Base-by-base conservation (phyloP, 192 early-diverging fungal species). In the Coemansia sp. region DNA sequence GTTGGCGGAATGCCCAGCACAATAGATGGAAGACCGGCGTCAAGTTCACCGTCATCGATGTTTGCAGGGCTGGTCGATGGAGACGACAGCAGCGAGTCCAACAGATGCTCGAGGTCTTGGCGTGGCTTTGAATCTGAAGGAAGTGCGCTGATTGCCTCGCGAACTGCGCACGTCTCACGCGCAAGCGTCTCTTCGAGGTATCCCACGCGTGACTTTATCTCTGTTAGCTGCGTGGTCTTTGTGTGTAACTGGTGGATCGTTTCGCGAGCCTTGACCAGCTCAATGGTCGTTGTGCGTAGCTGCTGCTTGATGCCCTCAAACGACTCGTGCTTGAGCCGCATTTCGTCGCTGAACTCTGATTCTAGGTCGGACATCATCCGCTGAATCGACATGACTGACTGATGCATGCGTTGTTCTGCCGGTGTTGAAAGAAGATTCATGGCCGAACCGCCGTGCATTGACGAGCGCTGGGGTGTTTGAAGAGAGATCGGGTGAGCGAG, bases 351-450 rank as follows among this genome's bases (percentile, higher is more conserved):
- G 59, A 84, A 89, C 27, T 91, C 84, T 0, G 76, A 72, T 56
- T 91, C 90, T n/a, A 89, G 57, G 14, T 86, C 83, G 12, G 84
- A 71, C 40, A 90, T 81, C 50, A 89, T 69, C 54, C 81, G 82
- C 64, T 90, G 88, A 25, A 91, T 81, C 45, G 75, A 65, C 50
- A 53, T 45, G 25, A 80, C 67, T 40, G 71, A 80, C 50, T 78
- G 61, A 55, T 65, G 75, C 69, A 78, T 71, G 34, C 75, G 75
- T 51, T 59, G 57, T 45, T 78, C 69, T 4, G 69, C 65, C 19
- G 69, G 61, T 12, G 59, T 61, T 1, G 75, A 61, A 50, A 69
- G 63, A 42, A 12, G 37, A 59, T n/a, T 58, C 64, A 6, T 17
- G 12, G 27, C 23, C 11, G 11, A 19, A 30, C 13, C 15, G 1